These are phyloP conservation scores for Coemansia sp. DNA, from an alignment of 192 early-diverging fungal species.

Conservation along the genomic window DNA sequence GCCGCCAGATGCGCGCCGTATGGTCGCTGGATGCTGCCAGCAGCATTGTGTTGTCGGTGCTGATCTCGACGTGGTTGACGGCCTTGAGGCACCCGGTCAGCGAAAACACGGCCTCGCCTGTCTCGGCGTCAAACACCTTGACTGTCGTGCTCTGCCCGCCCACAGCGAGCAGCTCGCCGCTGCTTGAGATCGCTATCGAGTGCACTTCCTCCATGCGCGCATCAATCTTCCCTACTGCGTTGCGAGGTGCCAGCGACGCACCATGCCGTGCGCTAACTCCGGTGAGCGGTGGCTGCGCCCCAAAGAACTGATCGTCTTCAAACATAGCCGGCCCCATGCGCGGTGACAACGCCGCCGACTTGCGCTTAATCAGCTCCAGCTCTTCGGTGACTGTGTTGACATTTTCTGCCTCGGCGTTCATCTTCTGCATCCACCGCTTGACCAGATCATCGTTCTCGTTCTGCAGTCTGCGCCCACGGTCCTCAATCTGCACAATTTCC, in stretches of 20 bases:
- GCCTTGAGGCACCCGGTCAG: conserved; percentile 82
- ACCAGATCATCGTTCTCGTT: conserved; percentile 84
- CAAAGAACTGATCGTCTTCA: conserved; percentile 45
- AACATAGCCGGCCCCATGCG: conserved; percentile 22
- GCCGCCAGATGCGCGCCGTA: conserved; percentile 83
- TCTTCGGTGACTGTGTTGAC: conserved; percentile 93
- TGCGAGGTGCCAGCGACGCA: conserved; percentile 39
- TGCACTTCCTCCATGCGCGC: conserved; percentile 70
- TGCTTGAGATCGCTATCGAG: conserved; percentile 68
- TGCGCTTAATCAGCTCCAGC: conserved; percentile 70
- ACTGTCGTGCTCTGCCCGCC: conserved; percentile 81
- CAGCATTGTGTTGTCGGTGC: conserved; percentile 41
- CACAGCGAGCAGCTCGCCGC: conserved; percentile 71
- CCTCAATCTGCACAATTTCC: conserved; percentile 78
- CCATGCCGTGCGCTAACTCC: conserved; percentile 15
- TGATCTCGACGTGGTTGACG: conserved; percentile 72
- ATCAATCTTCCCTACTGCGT: conserved; percentile 46
- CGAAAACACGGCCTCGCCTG: conserved; percentile 61
- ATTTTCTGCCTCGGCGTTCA: conserved; percentile 83
- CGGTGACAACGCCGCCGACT: conserved; percentile 39
- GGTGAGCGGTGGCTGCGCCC: conserved; percentile 13
- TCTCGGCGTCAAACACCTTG: conserved; percentile 73
- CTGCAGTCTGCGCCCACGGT: conserved; percentile 65
- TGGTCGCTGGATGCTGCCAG: conserved; percentile 87
- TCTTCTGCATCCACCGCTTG: conserved; percentile 88